Base-by-base conservation (phyloP, 495 filamentous ascomycete genomes). In the Ramalina intermedia region DNA sequence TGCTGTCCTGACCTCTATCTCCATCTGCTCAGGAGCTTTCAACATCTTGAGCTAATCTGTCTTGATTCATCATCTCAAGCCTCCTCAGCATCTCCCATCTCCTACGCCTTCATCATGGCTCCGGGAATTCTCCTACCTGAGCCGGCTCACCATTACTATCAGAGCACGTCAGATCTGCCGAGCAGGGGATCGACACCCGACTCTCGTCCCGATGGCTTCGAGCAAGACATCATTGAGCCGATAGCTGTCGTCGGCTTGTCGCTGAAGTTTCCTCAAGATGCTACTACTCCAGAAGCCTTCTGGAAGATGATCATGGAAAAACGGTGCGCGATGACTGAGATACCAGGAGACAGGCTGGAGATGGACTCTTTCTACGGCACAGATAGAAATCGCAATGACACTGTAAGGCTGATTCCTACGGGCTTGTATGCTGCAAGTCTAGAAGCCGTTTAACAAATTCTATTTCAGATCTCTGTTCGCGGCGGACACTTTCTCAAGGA, bases 201-300 rank as follows among this genome's bases (percentile, higher is more conserved):
- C 29, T 33, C 29, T 33, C 29, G 29, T 33, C 29, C 8, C 12
- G 29, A 33, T 33, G 29, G 29, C 29, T 33, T 13, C 12, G 29
- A 33, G 29, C 29, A 33, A 33, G 29, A 33, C 29, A 11, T 33
- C 29, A 33, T 33, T 33, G 29, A 33, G 17, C 51, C 64, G 17
- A 66, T 71, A 45, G 68, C 66, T 21, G 64, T 71, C 38, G 64
- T 72, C 41, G 69, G 68, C 13, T 61, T 61, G 50, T 57, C 61
- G 24, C 69, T 63, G 53, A 63, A 67, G 9, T 61, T 69, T 13
- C 60, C 69, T 6, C 68, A 68, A 1, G 58, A 62, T 23, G 61
- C 63, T 7, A 59, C 52, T 17, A 59, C 54, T 18, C 57, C 65
- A 17, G 47, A 55, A 35, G 56, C 65, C 21, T 58, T 72, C 43